A percentile compares a stretch with the other conserved stretches of the same genome.
These are phyloP conservation scores for Lepidium didymum DNA, from an alignment of 345 rosid species.

Conservation along the genomic window DNA sequence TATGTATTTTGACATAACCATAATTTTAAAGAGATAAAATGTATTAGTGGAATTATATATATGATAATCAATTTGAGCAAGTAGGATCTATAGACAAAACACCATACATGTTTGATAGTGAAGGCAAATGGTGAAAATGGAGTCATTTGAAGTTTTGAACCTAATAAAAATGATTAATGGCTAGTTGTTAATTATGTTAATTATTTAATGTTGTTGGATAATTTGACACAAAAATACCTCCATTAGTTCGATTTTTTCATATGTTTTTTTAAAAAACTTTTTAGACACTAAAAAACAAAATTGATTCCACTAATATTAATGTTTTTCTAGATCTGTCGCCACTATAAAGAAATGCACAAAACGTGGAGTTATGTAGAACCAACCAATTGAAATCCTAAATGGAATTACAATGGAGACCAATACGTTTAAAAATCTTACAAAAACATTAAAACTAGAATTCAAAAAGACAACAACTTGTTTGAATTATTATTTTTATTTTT, in stretches of 20 bases:
- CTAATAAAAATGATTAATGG: too few species aligned
- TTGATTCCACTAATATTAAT: not conserved
- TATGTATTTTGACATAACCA: not conserved
- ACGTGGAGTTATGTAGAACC: not conserved
- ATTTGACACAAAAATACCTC: not conserved
- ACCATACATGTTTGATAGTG: not conserved
- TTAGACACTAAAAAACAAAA: not conserved
- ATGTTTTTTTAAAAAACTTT: not conserved
- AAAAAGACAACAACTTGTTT: not conserved
- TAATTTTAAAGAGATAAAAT: not conserved
- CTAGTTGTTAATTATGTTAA: not conserved
- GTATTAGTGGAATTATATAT: not conserved
- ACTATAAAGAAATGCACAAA: not conserved
- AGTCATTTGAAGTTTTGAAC: not conserved
- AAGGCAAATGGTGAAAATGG: not conserved
- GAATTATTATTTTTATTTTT: not conserved
- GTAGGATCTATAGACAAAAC: not conserved
- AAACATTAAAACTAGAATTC: not conserved
- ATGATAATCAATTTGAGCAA: not conserved
- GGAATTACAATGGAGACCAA: not conserved
- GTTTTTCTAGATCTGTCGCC: not conserved
- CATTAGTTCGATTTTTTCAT: not conserved
- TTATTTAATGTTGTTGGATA: not conserved
- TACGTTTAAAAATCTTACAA: not conserved
- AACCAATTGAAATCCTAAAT: not conserved